Evolutionary conservation across 2,329 filamentous ascomycete species (phyloP), one percentile per base, ranked within the genome.

Genomic region (Trichothecium roseum): DNA sequence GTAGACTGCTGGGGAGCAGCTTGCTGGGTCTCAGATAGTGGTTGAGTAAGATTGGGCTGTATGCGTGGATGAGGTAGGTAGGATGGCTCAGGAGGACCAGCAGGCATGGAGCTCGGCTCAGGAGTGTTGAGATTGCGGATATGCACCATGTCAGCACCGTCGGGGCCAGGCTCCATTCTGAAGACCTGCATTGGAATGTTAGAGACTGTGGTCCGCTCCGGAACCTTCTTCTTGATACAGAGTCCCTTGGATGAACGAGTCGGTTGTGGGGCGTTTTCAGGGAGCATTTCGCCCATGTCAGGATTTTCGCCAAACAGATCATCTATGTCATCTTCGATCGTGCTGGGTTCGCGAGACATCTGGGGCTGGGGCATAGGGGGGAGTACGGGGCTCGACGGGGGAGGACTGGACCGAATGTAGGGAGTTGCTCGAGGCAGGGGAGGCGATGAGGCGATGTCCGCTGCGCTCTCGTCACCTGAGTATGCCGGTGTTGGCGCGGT

Each of bases 391-490:
- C 89, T 96, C 3, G 88, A 94, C 18, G 80, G 75, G 18, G 76
- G 74, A 4, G 81, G 78, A 39, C 74, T 78, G 2, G 72, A 74
- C 34, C 54, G 65, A 20, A 69, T 62, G 45, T 66, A 77, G 30
- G 66, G 58, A 20, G 68, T 64, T 27, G 71, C 71, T 43, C 75
- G 72, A 42, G 87, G 77, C 2, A 93, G 69, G 1, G 91, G 91
- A 12, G 89, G 89, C 4, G 89, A 96, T 1, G 91, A 96, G 2
- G 83, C 83, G 46, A 96, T 85, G 36, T 85, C 84, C 33, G 77
- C 78, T 4, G 86, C 82, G 35, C 86, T 93, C 37, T 81, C 68
- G 35, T 68, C 72, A 6, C 20, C 20, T 36, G 74, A 70, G 28
- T 63, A 68, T 24, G 64, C 60, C 5, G 70, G 70, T 2, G 72